phyloP scores from a whole-genome alignment of 768 basidiomycete genomes.

The Psilocybe cyanescens region DNA sequence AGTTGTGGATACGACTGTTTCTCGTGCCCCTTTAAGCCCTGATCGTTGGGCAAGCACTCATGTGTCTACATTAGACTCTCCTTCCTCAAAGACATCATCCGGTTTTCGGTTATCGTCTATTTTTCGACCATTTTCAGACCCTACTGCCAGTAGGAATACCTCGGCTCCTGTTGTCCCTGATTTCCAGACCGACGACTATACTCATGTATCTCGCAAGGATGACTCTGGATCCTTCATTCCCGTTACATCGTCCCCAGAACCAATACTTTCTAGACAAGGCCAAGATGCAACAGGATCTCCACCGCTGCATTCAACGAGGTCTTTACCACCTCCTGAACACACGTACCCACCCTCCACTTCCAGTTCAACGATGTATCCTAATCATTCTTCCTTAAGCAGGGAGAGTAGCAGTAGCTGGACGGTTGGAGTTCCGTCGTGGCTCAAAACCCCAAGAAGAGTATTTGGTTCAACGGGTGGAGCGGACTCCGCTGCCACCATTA shows the following conservation, averaged over 20 bases:
- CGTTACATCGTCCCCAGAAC: constrained; percentile 49
- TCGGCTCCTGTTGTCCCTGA: constrained; percentile 29
- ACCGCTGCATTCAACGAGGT: constrained; percentile 18
- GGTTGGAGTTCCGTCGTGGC: constrained; percentile 75
- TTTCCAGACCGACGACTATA: constrained; percentile 63
- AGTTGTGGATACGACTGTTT: constrained; percentile 64
- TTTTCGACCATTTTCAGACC: constrained; percentile 70
- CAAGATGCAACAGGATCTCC: constrained; percentile 14
- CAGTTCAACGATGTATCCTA: constrained; percentile 48
- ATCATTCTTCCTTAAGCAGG: constrained; percentile 52
- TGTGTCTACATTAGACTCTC: constrained; percentile 29
- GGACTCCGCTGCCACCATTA: constrained; percentile 29
- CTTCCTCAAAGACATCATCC: constrained; percentile 38
- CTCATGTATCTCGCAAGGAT: constrained; percentile 62
- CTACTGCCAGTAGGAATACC: constrained; percentile 32
- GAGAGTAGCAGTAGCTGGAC: constrained; percentile 57
- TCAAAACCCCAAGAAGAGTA: constrained; percentile 53
- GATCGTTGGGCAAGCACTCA: constrained; percentile 48
- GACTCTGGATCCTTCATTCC: constrained; percentile 65
- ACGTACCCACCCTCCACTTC: constrained; percentile 82
- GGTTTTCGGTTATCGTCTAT: constrained; percentile 68
- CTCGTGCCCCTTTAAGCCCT: constrained; percentile 37
- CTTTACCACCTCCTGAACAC: constrained; percentile 48
- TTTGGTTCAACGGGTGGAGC: constrained; percentile 32
- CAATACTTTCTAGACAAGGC: constrained; percentile 13